A percentile compares a stretch with the other conserved stretches of the same genome.
These are phyloP conservation scores for Colletotrichum chlorophyti DNA, from an alignment of 2,329 filamentous ascomycete species.

Conservation along the genomic window DNA sequence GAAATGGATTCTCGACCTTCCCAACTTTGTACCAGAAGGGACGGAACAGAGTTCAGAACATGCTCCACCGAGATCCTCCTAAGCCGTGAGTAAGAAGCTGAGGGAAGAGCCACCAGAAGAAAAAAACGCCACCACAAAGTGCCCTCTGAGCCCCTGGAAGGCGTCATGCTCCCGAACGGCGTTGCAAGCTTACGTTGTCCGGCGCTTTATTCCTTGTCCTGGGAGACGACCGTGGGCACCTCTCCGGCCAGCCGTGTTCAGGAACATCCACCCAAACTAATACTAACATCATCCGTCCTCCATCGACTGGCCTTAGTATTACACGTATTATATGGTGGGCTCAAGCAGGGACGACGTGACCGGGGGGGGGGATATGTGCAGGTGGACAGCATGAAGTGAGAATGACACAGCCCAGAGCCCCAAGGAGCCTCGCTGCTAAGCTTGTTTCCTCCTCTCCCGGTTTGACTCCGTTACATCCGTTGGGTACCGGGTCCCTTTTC, in stretches of 20 bases:
- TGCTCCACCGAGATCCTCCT: conserved; percentile 7
- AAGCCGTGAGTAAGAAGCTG: not conserved
- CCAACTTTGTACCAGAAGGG: not conserved
- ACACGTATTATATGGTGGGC: too few species aligned
- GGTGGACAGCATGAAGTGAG: too few species aligned
- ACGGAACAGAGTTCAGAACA: conserved; percentile 21
- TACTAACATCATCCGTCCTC: not conserved
- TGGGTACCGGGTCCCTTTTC: too few species aligned
- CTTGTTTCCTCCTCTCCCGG: conserved; percentile 15
- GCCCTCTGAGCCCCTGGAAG: conserved; percentile 2
- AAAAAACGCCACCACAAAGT: not conserved
- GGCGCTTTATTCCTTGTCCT: not conserved
- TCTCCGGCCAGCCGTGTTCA: conserved; percentile 14
- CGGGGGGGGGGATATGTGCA: too few species aligned
- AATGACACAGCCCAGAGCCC: conserved; percentile 11
- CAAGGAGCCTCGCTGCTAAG: too few species aligned
- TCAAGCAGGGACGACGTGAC: too few species aligned
- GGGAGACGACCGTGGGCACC: conserved; percentile 6
- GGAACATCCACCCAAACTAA: conserved; percentile 8
- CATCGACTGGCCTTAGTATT: too few species aligned
- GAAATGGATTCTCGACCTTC: conserved; percentile 3
- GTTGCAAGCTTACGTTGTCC: conserved; percentile 13
- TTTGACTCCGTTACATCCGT: conserved; percentile 8
- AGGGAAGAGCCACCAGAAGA: not conserved
- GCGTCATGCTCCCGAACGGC: conserved; percentile 25